These are phyloP conservation scores for Rhodofomes roseus DNA, from an alignment of 1,284 basidiomycete genomes.

Conservation along the genomic window DNA sequence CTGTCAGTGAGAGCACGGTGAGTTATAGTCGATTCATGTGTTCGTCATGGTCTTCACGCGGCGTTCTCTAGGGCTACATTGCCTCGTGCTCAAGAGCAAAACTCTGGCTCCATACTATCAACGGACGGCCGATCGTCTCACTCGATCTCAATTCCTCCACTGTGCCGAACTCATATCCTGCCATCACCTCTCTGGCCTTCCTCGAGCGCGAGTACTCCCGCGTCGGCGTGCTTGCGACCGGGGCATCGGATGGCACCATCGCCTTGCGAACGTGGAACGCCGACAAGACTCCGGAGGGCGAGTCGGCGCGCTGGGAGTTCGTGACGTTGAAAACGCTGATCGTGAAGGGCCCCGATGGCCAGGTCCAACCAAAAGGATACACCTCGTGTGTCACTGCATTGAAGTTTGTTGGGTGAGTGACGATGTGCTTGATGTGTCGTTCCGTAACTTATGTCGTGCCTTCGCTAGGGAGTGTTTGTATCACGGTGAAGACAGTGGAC, in stretches of 20 bases:
- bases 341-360: slow-evolving; percentile 30
- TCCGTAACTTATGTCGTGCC: not conserved
- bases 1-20: slow-evolving; percentile 85
- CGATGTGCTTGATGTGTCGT: not conserved
- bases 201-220: slow-evolving; percentile 78
- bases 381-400: slow-evolving; percentile 58
- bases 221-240: slow-evolving; percentile 67
- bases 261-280: slow-evolving; percentile 73
- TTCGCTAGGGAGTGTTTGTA: slow-evolving; percentile 53
- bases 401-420: slow-evolving; percentile 69
- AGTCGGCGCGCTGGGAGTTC: slow-evolving; percentile 71
- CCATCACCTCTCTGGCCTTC: slow-evolving; percentile 65
- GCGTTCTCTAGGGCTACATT: slow-evolving; percentile 63
- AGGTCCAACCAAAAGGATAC: slow-evolving; percentile 22
- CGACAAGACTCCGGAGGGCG: slow-evolving; percentile 57
- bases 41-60: not conserved
- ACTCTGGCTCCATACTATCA: slow-evolving; percentile 79
- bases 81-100: slow-evolving; percentile 72
- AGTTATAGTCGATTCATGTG: slow-evolving; percentile 22
- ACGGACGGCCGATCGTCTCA: slow-evolving; percentile 67
- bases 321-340: slow-evolving; percentile 61
- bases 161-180: slow-evolving; percentile 32
- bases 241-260: slow-evolving; percentile 63
- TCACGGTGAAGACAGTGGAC: slow-evolving; percentile 66
- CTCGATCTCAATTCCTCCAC: slow-evolving; percentile 54